Percentiles rank a stretch among this genome's conserved stretches.
phyloP scores from a whole-genome alignment of 192 early-diverging fungal genomes.

The Coemansia sp. region DNA sequence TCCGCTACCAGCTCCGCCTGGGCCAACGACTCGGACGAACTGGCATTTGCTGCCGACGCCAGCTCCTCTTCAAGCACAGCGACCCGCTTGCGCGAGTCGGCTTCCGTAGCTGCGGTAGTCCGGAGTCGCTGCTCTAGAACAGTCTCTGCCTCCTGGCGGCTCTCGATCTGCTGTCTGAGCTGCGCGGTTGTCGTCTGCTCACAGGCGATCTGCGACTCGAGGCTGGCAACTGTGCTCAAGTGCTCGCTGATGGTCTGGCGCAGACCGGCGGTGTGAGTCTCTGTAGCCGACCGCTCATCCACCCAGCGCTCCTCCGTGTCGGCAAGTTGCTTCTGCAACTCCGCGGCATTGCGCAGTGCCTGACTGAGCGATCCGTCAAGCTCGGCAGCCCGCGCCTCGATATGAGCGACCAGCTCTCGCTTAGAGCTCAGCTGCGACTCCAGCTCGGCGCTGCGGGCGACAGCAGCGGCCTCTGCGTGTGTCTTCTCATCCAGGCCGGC shows the following conservation, averaged over 20 bases:
- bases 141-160: too few relatives aligned
- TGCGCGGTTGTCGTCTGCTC: too few relatives aligned
- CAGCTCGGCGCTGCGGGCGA: constrained; percentile 1
- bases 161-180: too few relatives aligned
- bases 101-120: too few relatives aligned
- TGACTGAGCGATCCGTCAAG: not conserved
- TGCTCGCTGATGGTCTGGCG: not conserved
- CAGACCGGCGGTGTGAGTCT: not conserved
- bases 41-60: not conserved
- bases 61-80: too few relatives aligned
- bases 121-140: too few relatives aligned
- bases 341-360: not conserved
- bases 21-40: too few relatives aligned
- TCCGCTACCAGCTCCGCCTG: too few relatives aligned
- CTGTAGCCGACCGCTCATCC: not conserved
- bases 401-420: not conserved
- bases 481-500: not conserved
- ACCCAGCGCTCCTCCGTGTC: not conserved
- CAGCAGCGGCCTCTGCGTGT: not conserved
- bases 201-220: not conserved
- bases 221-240: not conserved
- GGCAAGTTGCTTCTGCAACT: not conserved
- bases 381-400: not conserved
- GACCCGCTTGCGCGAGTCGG: too few relatives aligned
- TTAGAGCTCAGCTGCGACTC: constrained; percentile 1